A percentile compares a stretch with the other conserved stretches of the same genome.
phyloP scores from a whole-genome alignment of 345 rosid species.

The Citrus australasica region DNA sequence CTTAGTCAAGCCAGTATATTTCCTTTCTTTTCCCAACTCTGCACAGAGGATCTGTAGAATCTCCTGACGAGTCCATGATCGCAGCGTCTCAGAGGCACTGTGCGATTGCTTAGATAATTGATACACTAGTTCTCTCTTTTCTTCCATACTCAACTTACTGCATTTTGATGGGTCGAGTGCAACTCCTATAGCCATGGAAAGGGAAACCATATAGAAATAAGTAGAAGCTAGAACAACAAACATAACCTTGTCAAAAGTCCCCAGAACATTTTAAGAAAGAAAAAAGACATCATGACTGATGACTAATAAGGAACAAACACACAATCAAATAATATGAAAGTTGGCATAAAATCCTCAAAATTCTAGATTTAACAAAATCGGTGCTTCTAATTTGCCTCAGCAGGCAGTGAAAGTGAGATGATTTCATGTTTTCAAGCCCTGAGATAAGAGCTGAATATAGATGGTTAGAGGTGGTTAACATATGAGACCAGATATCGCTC shows the following conservation, averaged over 20 bases:
- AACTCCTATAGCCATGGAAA: constrained; percentile 25
- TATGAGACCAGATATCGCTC: background rate
- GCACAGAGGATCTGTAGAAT: constrained; percentile 86
- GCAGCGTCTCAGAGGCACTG: constrained; percentile 66
- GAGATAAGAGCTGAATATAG: background rate
- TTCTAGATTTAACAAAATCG: background rate
- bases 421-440: background rate
- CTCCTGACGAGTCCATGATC: constrained; percentile 93
- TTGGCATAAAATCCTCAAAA: background rate
- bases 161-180: constrained; percentile 50
- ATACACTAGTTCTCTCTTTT: constrained; percentile 81
- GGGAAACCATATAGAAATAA: background rate
- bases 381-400: background rate
- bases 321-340: background rate
- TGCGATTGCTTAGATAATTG: constrained; percentile 62
- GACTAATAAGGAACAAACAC: background rate
- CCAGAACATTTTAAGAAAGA: background rate
- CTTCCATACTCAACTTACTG: constrained; percentile 61
- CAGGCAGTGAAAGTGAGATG: background rate
- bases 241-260: background rate
- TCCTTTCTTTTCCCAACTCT: constrained; percentile 99
- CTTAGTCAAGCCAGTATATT: constrained; percentile 88
- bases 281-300: background rate
- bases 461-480: background rate
- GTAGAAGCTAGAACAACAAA: constrained; percentile 3